Evolutionary conservation across 2,329 filamentous ascomycete species (phyloP), one percentile per base, ranked within the genome.

Genomic region (Lomentospora prolificans): DNA sequence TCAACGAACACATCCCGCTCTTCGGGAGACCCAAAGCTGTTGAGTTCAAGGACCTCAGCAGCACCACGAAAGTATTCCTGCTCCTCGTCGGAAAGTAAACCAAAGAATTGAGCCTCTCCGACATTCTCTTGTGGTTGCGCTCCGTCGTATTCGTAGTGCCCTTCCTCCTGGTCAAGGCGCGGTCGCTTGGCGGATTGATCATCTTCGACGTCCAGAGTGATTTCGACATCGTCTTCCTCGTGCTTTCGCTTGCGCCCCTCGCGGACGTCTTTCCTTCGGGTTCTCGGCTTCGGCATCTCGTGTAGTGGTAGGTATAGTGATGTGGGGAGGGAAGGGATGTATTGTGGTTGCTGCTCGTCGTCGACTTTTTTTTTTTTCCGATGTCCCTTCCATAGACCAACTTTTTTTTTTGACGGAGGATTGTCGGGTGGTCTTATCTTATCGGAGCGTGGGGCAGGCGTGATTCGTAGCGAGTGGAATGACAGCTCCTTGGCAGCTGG

Each of bases 21-120:
- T 62, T 96, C 89, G 54, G 82, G 69, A 39, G 85, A 84, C 41
- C 81, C 82, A 67, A 97, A 97, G 67, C 92, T 84, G 72, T 97
- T 94, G 62, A 89, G 72, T 69, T 96, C 91, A 58, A 99, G 84
- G 72, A 95, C 78, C 68, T 95, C 87, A 73, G 95, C 91, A 55
- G 91, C 90, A 51, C 84, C 84, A 61, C 89, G 86, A 70, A 97
- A 99, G 70, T 96, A 96, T 69, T 96, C 91, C 67, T 96, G 90
- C 74, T 99, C 94, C 61, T 95, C 83, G 55, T 95, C 86, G 64
- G 90, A 87, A 25, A 99, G 84, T 76, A 96, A 85, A 60, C 94
- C 94, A 64, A 95, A 97, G 74, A 96, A 99, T 57, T 89, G 84
- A 62, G 77, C 81, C 58, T 89, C 87, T 8, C 70, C 66, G 9